Evolutionary conservation across 2,329 filamentous ascomycete genomes (phyloP).

Genomic region (Paradendryphiella salina): DNA sequence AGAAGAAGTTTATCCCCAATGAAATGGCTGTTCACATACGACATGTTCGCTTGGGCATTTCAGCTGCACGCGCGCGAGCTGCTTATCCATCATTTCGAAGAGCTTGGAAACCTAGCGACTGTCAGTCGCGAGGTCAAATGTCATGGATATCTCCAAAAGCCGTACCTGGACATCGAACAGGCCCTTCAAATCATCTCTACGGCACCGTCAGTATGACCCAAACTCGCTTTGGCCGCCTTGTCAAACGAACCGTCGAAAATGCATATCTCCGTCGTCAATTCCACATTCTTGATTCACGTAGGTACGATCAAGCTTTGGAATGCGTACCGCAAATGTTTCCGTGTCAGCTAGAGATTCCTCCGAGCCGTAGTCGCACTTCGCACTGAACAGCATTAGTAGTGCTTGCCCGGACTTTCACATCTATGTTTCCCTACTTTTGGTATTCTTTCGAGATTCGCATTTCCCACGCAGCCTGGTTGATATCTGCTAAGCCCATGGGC

Average conservation of each 20-base stretch:
- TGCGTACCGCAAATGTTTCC: constrained; percentile 33
- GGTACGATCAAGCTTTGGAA: constrained; percentile 32
- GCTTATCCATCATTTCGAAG: constrained; percentile 39
- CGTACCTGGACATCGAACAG: constrained; percentile 24
- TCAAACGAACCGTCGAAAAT: constrained; percentile 9
- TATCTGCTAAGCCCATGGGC: constrained; percentile 27
- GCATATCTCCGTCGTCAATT: constrained; percentile 27
- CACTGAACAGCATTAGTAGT: constrained; percentile 11
- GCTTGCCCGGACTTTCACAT: neutral
- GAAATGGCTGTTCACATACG: too few species aligned
- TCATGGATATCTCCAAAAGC: neutral
- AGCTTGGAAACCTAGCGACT: constrained; percentile 23
- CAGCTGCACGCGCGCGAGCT: constrained; percentile 32
- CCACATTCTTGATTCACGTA: constrained; percentile 20
- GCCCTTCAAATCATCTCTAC: constrained; percentile 23
- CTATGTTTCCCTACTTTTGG: constrained; percentile 22
- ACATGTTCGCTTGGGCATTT: constrained; percentile 36
- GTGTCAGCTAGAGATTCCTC: constrained; percentile 34
- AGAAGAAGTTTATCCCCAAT: too few species aligned
- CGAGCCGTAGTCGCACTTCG: constrained; percentile 39
- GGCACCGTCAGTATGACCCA: constrained; percentile 14
- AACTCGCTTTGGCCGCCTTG: neutral
- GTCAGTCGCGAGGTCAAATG: neutral
- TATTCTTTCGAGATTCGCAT: constrained; percentile 46
- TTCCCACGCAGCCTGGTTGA: constrained; percentile 41